phyloP scores from a whole-genome alignment of 2,329 filamentous ascomycete species.

The Fusarium concolor region DNA sequence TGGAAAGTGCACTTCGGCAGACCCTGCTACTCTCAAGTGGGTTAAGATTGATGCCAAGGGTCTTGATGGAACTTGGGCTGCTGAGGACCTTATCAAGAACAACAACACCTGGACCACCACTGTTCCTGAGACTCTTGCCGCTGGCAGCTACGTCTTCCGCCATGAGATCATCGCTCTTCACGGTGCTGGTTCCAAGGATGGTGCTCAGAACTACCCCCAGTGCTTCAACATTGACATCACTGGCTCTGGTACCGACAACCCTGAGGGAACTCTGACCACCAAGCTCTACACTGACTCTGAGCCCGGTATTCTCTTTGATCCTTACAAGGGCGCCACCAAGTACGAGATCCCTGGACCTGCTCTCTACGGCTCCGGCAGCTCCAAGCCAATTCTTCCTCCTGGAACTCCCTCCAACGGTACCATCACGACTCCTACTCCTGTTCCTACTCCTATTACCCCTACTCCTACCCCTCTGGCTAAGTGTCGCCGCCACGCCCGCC shows the following conservation, averaged over 20 bases:
- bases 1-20: constrained; percentile 64
- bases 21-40: constrained; percentile 66
- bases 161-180: constrained; percentile 66
- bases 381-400: constrained; percentile 24
- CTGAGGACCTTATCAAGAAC: constrained; percentile 58
- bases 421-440: constrained; percentile 15
- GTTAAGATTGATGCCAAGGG: constrained; percentile 74
- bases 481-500: constrained; percentile 40
- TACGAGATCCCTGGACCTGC: constrained; percentile 49
- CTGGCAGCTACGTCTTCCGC: constrained; percentile 61
- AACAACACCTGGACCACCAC: constrained; percentile 52
- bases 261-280: constrained; percentile 50
- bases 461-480: constrained; percentile 14
- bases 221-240: constrained; percentile 52
- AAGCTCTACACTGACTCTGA: constrained; percentile 48
- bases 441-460: constrained; percentile 18
- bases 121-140: constrained; percentile 52
- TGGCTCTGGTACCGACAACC: constrained; percentile 53
- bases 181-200: constrained; percentile 46
- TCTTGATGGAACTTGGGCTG: constrained; percentile 53
- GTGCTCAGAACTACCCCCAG: constrained; percentile 39
- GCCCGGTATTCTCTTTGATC: constrained; percentile 50
- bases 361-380: constrained; percentile 40
- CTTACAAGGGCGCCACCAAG: constrained; percentile 42
- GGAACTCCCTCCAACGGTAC: constrained; percentile 13